phyloP scores from a whole-genome alignment of 73 alveolate species.

The Tetrahymena elliotti region DNA sequence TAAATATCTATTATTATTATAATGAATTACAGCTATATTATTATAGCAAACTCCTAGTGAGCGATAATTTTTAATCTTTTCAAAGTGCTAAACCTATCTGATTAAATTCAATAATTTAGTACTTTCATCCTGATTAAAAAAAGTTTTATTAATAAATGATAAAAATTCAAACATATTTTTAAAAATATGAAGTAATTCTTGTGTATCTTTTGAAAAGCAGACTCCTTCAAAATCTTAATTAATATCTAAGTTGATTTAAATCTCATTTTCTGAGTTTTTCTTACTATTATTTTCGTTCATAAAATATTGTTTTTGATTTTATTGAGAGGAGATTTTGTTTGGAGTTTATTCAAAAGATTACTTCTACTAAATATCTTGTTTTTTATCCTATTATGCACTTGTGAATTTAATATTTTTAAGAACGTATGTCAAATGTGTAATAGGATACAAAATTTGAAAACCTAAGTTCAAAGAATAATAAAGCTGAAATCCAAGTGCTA shows the following conservation, averaged over 20 bases:
- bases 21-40: background rate
- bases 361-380: too few species aligned
- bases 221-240: background rate
- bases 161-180: too few species aligned
- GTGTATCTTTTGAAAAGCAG: background rate
- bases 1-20: background rate
- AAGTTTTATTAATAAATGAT: too few species aligned
- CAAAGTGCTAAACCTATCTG: background rate
- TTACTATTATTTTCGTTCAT: background rate
- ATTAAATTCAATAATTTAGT: background rate
- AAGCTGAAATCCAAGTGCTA: too few species aligned
- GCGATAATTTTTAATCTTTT: background rate
- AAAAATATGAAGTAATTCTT: background rate
- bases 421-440: background rate
- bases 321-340: too few species aligned
- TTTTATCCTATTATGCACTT: too few species aligned
- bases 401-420: background rate
- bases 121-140: background rate
- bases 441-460: background rate
- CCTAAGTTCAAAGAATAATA: background rate
- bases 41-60: background rate
- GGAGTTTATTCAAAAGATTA: too few species aligned
- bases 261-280: background rate
- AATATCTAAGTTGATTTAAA: too few species aligned
- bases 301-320: too few species aligned